Percentiles rank a stretch among this genome's conserved stretches.
phyloP scores from a whole-genome alignment of 2,329 filamentous ascomycete genomes.

The Colletotrichum caudatum region DNA sequence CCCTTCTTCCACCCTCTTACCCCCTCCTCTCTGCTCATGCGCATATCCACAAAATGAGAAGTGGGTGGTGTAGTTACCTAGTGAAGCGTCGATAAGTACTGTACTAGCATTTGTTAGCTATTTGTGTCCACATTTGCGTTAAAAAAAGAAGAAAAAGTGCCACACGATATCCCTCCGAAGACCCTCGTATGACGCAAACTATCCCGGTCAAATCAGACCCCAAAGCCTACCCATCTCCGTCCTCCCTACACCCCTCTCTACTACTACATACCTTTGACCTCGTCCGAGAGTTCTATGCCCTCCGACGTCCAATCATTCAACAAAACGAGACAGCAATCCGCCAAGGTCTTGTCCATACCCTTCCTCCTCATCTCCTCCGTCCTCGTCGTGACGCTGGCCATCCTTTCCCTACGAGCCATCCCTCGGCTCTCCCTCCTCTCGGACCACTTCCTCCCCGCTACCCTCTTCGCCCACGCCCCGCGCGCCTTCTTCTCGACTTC shows the following conservation, averaged over 20 bases:
- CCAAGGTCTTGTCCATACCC: constrained; percentile 6
- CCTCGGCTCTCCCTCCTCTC: constrained; percentile 45
- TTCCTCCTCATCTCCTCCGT: constrained; percentile 38
- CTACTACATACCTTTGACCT: constrained; percentile 1
- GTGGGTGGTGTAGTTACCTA: constrained; percentile 15
- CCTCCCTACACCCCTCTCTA: background rate
- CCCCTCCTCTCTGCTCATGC: background rate
- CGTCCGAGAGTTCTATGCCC: constrained; percentile 35
- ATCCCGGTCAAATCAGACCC: background rate
- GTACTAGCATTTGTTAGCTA: background rate
- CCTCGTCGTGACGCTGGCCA: constrained; percentile 41
- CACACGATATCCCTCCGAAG: constrained; percentile 10
- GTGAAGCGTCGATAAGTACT: background rate
- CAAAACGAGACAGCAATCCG: constrained; percentile 25
- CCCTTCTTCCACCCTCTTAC: no score
- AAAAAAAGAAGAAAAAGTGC: background rate
- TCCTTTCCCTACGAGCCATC: constrained; percentile 42
- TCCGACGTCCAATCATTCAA: constrained; percentile 23
- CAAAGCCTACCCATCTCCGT: background rate
- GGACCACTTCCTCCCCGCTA: constrained; percentile 30
- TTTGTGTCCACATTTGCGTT: constrained; percentile 28
- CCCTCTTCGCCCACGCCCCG: constrained; percentile 26
- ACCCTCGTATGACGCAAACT: constrained; percentile 36
- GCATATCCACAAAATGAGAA: constrained; percentile 22
- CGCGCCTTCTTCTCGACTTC: constrained; percentile 42